Conservation (phyloP, 202 grass and related monocot genomes). For the Setaria viridis region DNA sequence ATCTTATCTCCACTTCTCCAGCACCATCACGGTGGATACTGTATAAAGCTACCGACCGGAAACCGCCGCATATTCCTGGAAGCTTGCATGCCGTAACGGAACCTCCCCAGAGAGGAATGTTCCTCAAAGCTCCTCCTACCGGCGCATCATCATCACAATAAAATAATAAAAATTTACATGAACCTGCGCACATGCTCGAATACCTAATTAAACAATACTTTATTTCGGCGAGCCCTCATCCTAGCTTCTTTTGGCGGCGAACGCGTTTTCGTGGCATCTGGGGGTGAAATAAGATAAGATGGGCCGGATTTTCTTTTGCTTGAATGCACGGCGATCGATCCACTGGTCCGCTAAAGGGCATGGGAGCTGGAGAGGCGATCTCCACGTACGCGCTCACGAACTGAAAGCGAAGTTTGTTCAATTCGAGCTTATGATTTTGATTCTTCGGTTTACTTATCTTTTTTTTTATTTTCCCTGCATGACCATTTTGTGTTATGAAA, state of each 20-base stretch:
- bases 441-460: neutral
- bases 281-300: conserved; percentile 3
- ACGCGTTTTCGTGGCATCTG: conserved; percentile 27
- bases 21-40: neutral
- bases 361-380: neutral
- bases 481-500: neutral
- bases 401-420: neutral
- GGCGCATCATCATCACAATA: neutral
- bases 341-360: neutral
- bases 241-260: neutral
- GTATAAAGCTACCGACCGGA: neutral
- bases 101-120: conserved; percentile 26
- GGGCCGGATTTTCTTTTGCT: conserved; percentile 11
- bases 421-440: neutral
- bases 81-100: neutral
- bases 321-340: conserved; percentile 22
- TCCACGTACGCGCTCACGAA: neutral
- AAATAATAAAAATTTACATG: neutral
- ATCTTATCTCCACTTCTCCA: conserved; percentile 3
- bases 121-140: conserved; percentile 31
- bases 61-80: conserved; percentile 30
- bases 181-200: conserved; percentile 14
- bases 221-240: neutral
- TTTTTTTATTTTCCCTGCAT: neutral
- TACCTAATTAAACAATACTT: neutral